Evolutionary conservation across 164 flowering plant species (phyloP), one percentile per base, ranked within the genome.

Genomic region (Stephania cephalantha): DNA sequence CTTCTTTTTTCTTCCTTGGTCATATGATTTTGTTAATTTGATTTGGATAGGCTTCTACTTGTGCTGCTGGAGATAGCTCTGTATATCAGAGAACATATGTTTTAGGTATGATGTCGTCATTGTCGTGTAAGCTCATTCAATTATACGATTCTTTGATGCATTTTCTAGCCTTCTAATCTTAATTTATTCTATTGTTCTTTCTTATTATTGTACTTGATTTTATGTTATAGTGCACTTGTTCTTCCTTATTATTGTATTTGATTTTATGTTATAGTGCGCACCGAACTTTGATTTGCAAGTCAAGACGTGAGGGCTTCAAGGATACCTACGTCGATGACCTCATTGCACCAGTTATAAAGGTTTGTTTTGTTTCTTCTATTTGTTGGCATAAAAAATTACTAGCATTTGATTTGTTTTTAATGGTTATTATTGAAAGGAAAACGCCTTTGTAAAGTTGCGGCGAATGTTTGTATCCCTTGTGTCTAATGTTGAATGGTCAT

Each of bases 251-350:
- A 25, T 25, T 25, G 25, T 25, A 25, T 25, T 25, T 25, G 25
- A 25, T 25, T 25, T 25, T 25, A 25, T 25, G 25, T 25, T 25
- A 25, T 25, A 25, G 25, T 25, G 25, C 25, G 25, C 81, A 84
- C 72, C 82, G 95, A 67, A 90, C 97, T 72, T 81, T 97, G 5
- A 75, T 88, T 31, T 96, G 99, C 88, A 95, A 93, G 82, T 63
- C 98, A 2, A 93, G 91, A 79, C 89, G 97, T 42, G 99, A 97
- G 25, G 91, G 96, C 29, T 93, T 93, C 83, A 95, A 95, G 83
- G 98, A 95, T 74, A 95, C 99, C 3, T 81, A 52, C 73, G 75
- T 94, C 46, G 99, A 95, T 78, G 99, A 94, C 78, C 73, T 93
- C 20, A 95, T 95, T 71, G 91, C 98, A 44, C 85, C 95, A 35